These are phyloP conservation scores for Leishmania guyanensis DNA, from an alignment of 208 protist species.

Conservation along the genomic window DNA sequence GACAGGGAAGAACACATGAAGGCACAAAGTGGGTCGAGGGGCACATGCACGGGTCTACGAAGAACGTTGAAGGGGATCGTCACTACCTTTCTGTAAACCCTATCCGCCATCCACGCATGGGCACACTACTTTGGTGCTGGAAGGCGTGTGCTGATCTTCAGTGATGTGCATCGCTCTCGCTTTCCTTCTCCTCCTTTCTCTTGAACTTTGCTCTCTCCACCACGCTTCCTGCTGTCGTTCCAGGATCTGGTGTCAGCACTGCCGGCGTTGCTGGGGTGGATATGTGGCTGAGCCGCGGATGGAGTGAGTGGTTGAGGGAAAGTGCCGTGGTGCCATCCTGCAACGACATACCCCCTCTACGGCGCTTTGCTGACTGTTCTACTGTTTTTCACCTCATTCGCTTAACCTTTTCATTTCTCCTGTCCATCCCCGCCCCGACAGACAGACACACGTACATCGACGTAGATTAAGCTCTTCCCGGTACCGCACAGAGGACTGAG, in stretches of 20 bases:
- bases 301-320: not conserved
- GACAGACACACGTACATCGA: conserved; percentile 24
- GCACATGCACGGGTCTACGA: not conserved
- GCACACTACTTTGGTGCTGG: not conserved
- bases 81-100: not conserved
- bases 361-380: not conserved
- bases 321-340: not conserved
- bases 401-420: not conserved
- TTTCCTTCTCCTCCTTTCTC: not conserved
- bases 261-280: not conserved
- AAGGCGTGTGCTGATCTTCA: not conserved
- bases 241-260: not conserved
- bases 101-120: not conserved
- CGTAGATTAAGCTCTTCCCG: not conserved
- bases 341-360: not conserved
- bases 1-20: conserved; percentile 1
- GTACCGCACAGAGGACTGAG: not conserved
- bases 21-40: not conserved
- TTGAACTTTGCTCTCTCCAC: not conserved
- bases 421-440: not conserved
- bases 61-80: not conserved
- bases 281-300: not conserved
- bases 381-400: not conserved
- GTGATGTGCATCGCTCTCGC: not conserved
- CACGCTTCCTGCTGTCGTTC: conserved; percentile 6